Conservation (phyloP, 2,329 filamentous ascomycete genomes). For the Pestalotiopsis sp. region DNA sequence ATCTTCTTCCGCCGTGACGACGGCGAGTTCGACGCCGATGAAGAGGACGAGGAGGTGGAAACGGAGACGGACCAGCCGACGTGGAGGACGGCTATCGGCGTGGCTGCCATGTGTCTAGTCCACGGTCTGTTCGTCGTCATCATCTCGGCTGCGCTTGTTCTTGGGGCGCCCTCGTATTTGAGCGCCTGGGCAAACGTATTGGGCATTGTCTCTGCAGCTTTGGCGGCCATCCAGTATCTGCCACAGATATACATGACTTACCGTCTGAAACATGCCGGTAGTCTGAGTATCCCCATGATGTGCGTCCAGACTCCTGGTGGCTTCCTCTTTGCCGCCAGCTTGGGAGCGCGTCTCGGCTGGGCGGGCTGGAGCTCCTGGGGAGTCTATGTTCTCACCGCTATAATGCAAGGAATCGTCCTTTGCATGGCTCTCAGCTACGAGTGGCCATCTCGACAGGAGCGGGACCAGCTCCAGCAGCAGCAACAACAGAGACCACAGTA, state of each 20-base stretch:
- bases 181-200: constrained; percentile 83
- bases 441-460: constrained; percentile 30
- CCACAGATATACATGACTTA: constrained; percentile 96
- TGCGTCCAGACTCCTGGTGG: constrained; percentile 94
- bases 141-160: constrained; percentile 68
- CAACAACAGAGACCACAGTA: constrained; percentile 31
- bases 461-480: constrained; percentile 24
- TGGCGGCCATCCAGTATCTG: constrained; percentile 89
- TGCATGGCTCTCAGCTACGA: constrained; percentile 81
- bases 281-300: constrained; percentile 97
- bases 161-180: constrained; percentile 65
- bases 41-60: constrained; percentile 46
- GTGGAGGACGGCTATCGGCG: constrained; percentile 77
- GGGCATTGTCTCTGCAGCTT: constrained; percentile 74
- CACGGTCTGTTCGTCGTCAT: constrained; percentile 75
- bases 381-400: constrained; percentile 83
- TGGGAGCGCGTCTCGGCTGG: constrained; percentile 77
- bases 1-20: constrained; percentile 81
- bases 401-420: constrained; percentile 81
- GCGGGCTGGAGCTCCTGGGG: constrained; percentile 96
- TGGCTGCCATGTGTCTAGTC: constrained; percentile 72
- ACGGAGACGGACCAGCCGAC: constrained; percentile 55
- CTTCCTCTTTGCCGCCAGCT: constrained; percentile 83
- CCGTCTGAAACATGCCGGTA: constrained; percentile 81
- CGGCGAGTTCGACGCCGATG: constrained; percentile 51